Evolutionary conservation across 768 basidiomycete genomes (phyloP).

Genomic region (Kwoniella botswanensis): DNA sequence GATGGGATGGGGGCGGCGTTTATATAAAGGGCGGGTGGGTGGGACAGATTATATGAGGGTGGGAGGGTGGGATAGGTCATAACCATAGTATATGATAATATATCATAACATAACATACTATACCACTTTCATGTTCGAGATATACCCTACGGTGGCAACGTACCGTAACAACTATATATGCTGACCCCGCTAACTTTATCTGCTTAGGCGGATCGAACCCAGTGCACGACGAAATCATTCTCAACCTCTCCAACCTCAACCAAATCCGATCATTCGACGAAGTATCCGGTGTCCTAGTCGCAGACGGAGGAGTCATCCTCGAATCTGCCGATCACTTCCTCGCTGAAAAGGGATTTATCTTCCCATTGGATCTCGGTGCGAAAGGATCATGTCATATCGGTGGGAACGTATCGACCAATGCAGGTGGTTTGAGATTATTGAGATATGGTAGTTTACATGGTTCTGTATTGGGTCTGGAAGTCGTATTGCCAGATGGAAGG

Average conservation of each 20-base stretch:
- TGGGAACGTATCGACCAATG: slow-evolving; percentile 95
- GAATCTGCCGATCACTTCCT: slow-evolving; percentile 85
- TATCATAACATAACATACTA: not conserved
- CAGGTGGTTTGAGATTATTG: slow-evolving; percentile 90
- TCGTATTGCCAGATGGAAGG: slow-evolving; percentile 91
- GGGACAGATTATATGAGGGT: not conserved
- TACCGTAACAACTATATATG: not conserved
- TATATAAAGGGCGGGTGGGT: not conserved
- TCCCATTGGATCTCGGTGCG: slow-evolving; percentile 93
- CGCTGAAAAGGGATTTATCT: slow-evolving; percentile 85
- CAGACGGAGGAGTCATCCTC: slow-evolving; percentile 93
- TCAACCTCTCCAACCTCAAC: slow-evolving; percentile 82
- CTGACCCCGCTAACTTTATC: not conserved
- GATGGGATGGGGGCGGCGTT: slow-evolving; percentile 1
- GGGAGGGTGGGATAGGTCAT: not conserved
- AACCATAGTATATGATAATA: not conserved
- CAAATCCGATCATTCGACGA: slow-evolving; percentile 62
- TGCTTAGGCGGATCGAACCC: slow-evolving; percentile 76
- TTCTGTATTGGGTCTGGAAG: slow-evolving; percentile 90
- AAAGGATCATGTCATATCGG: slow-evolving; percentile 99
- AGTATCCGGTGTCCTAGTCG: slow-evolving; percentile 77
- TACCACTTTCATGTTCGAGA: not conserved
- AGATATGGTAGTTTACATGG: slow-evolving; percentile 96
- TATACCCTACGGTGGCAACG: not conserved
- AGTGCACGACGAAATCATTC: slow-evolving; percentile 79